Percentiles rank a stretch among this genome's conserved stretches.
These are phyloP conservation scores for Populus hybrid DNA, from an alignment of 441 rosid genomes.

Conservation along the genomic window DNA sequence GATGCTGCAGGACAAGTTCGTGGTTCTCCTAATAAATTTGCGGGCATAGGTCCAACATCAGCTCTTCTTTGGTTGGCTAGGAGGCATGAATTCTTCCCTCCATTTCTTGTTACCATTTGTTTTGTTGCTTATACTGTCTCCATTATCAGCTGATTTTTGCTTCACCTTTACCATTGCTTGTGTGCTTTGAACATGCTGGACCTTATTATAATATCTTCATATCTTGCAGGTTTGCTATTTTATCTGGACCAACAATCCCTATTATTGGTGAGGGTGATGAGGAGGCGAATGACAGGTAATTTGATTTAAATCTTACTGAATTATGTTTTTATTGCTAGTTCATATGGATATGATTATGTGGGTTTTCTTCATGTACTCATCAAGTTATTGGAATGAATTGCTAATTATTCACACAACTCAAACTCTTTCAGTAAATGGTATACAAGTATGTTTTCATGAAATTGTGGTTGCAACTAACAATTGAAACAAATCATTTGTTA, in stretches of 20 bases:
- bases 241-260: constrained; percentile 96
- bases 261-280: constrained; percentile 95
- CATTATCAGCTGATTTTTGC: constrained; percentile 11
- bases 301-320: neutral
- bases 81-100: constrained; percentile 47
- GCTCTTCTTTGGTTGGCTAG: constrained; percentile 97
- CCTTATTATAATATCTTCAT: constrained; percentile 14
- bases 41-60: constrained; percentile 92
- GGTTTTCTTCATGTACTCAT: neutral
- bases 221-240: constrained; percentile 75
- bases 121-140: constrained; percentile 3
- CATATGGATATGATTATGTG: neutral
- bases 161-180: constrained; percentile 16
- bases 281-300: constrained; percentile 96
- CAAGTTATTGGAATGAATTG: neutral
- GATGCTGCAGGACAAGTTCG: constrained; percentile 99
- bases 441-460: neutral
- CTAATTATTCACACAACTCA: neutral
- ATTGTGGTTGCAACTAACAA: neutral
- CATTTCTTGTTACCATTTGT: constrained; percentile 9
- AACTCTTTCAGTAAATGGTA: neutral
- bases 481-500: neutral
- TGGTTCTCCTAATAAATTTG: constrained; percentile 96
- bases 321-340: neutral
- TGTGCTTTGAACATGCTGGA: constrained; percentile 12